Evolutionary conservation across 805 yeast genomes (phyloP), one percentile per base, ranked within the genome.

Genomic region (Komagataella pastoris): DNA sequence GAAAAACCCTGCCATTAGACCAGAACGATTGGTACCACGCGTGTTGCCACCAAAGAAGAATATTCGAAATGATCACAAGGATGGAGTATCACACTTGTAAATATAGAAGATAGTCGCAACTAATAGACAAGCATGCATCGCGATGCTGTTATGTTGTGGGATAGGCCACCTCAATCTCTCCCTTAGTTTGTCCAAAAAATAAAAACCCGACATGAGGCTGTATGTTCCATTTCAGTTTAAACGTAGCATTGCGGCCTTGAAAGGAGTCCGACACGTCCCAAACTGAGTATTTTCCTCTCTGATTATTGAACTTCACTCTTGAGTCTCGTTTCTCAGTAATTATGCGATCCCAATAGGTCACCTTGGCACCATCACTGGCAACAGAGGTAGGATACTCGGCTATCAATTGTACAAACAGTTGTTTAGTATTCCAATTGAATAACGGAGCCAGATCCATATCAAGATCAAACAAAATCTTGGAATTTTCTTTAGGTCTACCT

Each of bases 351-450:
- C 99, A 91, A 61, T 86, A 81, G 0, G 91, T 85, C 44, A 90
- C 86, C 56, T 81, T 80, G 14, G 30, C 46, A 10, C 80, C 80
- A 17, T 72, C 70, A 30, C 14, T 10, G 40, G 40, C 40, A 18
- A 44, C 47, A 44, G 23, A 18, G n/a, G 47, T 44, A 12, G 47
- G 23, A 59, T 90, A 90, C 61, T 88, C 91, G 1, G 95, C 96
- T 2, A 95, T 86, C 55, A 93, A 72, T 61, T 91, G 93, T 4
- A 84, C 86, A 61, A 93, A 91, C n/a, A 91, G 81, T 66, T 91
- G 98, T 63, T 91, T 91, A 10, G 99, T 93, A 68, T 91, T 93
- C 97, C 97, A 91, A 66, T 85, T 89, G 76, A 90, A 90, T 50
- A 93, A 73, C 1, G 88, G 82, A 1, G 86, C 63, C 55, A 91